Evolutionary conservation across 352 stramenopile genomes (phyloP).

Genomic region (Pythium pyrilobum): DNA sequence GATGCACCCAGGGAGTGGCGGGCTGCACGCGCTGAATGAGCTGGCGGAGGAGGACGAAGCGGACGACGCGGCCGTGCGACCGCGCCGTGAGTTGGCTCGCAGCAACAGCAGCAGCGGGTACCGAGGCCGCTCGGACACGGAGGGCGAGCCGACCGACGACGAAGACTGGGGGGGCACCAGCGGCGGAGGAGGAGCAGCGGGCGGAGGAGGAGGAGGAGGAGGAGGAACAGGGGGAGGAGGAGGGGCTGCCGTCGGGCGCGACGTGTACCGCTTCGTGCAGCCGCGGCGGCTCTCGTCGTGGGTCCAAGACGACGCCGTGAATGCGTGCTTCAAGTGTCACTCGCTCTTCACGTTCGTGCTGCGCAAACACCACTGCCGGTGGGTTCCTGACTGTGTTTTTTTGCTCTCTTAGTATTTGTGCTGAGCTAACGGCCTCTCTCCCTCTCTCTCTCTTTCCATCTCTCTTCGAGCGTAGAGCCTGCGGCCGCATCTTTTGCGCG

Average conservation of each 20-base stretch:
- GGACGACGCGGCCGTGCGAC: background rate
- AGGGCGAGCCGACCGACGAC: conserved; percentile 34
- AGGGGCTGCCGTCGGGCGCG: conserved; percentile 40
- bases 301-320: conserved; percentile 83
- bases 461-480: conserved; percentile 27
- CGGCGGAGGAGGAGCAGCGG: conserved; percentile 37
- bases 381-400: background rate
- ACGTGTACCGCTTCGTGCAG: conserved; percentile 85
- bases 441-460: background rate
- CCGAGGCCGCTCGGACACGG: conserved; percentile 14
- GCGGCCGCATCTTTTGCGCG: conserved; percentile 78
- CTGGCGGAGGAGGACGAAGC: conserved; percentile 15
- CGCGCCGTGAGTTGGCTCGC: background rate
- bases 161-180: conserved; percentile 55
- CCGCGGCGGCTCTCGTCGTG: conserved; percentile 69
- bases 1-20: conserved; percentile 4
- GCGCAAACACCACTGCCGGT: conserved; percentile 81
- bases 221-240: conserved; percentile 14
- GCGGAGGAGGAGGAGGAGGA: conserved; percentile 36
- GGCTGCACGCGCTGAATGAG: conserved; percentile 10
- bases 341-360: conserved; percentile 72
- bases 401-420: background rate
- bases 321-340: conserved; percentile 85
- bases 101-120: background rate
- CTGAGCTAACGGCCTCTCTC: too few relatives aligned